A percentile compares a stretch with the other conserved stretches of the same genome.
phyloP scores from a whole-genome alignment of 2,329 filamentous ascomycete species.

The Ophiostoma sp. region DNA sequence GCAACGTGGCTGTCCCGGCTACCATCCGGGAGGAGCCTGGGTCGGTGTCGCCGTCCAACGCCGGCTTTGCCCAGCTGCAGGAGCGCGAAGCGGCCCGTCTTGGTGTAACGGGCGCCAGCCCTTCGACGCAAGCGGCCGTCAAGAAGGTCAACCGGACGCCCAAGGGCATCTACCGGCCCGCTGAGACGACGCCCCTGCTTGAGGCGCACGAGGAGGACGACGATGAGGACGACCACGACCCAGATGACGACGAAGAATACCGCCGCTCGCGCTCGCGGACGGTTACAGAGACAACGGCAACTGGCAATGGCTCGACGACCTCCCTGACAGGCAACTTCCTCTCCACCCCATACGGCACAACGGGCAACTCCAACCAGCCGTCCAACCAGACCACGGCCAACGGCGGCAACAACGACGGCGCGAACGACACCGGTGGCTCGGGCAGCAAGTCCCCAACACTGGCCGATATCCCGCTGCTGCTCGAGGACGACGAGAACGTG shows the following conservation, averaged over 20 bases:
- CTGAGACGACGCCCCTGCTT: constrained; percentile 68
- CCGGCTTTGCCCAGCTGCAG: constrained; percentile 23
- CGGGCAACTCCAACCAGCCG: background rate
- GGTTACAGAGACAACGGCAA: background rate
- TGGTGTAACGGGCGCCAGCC: background rate
- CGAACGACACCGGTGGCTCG: constrained; percentile 7
- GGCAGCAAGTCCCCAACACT: constrained; percentile 38
- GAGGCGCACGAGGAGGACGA: constrained; percentile 44
- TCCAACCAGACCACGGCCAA: background rate
- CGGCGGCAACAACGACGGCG: background rate
- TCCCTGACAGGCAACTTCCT: background rate
- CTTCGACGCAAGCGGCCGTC: constrained; percentile 25
- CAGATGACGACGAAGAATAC: constrained; percentile 45
- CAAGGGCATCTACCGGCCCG: constrained; percentile 78
- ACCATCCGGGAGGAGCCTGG: constrained; percentile 71
- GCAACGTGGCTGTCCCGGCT: constrained; percentile 62
- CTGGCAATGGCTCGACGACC: background rate
- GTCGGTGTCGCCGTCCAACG: constrained; percentile 37
- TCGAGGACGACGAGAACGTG: constrained; percentile 63
- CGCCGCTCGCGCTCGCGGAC: constrained; percentile 10
- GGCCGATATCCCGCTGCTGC: constrained; percentile 65
- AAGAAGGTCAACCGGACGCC: constrained; percentile 74
- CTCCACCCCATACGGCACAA: background rate
- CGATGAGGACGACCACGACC: constrained; percentile 46
- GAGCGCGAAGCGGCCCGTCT: background rate